A percentile compares a stretch with the other conserved stretches of the same genome.
Evolutionary conservation across 1,139 yeast species (phyloP).

Genomic region (Casaregolazyma lundiana): DNA sequence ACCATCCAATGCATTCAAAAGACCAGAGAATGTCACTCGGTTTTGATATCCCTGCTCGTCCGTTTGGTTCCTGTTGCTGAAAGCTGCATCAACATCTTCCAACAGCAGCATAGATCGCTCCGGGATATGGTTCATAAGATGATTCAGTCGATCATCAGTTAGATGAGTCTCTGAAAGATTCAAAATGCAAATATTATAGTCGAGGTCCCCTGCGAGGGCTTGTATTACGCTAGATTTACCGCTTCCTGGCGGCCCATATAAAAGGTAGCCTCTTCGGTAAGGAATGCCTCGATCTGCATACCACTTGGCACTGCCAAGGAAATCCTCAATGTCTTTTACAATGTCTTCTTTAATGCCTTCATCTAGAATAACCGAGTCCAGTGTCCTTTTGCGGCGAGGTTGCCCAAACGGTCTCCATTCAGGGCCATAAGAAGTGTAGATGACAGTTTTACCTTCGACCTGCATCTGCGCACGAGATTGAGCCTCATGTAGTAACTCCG

Average conservation of each 20-base stretch:
- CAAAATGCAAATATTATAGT: slow-evolving; percentile 89
- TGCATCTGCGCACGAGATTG: slow-evolving; percentile 74
- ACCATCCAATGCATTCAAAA: slow-evolving; percentile 91
- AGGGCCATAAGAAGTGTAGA: slow-evolving; percentile 94
- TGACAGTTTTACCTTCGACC: slow-evolving; percentile 90
- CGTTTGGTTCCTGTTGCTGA: slow-evolving; percentile 72
- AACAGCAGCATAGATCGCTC: slow-evolving; percentile 75
- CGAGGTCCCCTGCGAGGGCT: slow-evolving; percentile 93
- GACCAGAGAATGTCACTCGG: slow-evolving; percentile 93
- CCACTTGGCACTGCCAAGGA: slow-evolving; percentile 79
- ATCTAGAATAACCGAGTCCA: slow-evolving; percentile 85
- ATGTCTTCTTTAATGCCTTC: slow-evolving; percentile 63
- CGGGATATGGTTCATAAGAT: slow-evolving; percentile 93
- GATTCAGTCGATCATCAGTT: slow-evolving; percentile 91
- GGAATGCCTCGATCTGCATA: slow-evolving; percentile 95
- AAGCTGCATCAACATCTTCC: slow-evolving; percentile 96
- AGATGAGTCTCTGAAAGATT: slow-evolving; percentile 85
- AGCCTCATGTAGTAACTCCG: slow-evolving; percentile 77
- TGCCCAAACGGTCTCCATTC: slow-evolving; percentile 99
- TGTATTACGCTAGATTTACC: slow-evolving; percentile 96
- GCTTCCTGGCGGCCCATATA: slow-evolving; percentile 97
- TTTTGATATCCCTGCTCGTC: slow-evolving; percentile 65
- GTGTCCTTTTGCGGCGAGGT: slow-evolving; percentile 79
- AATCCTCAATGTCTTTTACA: slow-evolving; percentile 71
- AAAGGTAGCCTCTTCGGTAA: slow-evolving; percentile 86